Evolutionary conservation across 192 early-diverging fungal species (phyloP).

Genomic region (Umbelopsis sp.): DNA sequence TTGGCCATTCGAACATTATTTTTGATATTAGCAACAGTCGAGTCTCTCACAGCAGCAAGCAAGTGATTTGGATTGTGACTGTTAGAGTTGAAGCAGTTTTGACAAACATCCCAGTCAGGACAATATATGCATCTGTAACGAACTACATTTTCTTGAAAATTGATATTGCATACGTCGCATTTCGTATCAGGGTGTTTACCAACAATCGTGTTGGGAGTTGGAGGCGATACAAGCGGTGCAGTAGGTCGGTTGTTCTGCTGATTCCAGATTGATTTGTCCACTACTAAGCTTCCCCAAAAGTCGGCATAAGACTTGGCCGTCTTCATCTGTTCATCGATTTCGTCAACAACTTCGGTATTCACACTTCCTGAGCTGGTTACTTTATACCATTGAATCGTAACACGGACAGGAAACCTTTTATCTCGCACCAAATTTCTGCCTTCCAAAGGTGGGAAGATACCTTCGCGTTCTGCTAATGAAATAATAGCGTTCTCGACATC

Average conservation of each 20-base stretch:
- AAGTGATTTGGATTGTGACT: neutral
- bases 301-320: neutral
- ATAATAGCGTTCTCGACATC: conserved; percentile 11
- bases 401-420: neutral
- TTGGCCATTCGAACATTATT: neutral
- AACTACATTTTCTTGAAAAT: neutral
- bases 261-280: neutral
- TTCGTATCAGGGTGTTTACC: neutral
- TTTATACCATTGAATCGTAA: conserved; percentile 9
- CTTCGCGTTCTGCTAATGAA: neutral
- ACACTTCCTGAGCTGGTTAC: neutral
- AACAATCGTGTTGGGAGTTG: neutral
- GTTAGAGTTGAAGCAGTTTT: neutral
- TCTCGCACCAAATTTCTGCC: neutral
- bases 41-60: neutral
- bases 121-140: conserved; percentile 7
- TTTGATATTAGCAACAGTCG: neutral
- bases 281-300: conserved; percentile 10
- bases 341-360: neutral
- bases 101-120: conserved; percentile 2
- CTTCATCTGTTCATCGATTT: neutral
- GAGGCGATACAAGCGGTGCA: too few relatives aligned
- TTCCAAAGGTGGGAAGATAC: neutral
- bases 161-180: neutral
- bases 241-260: neutral